A percentile compares a stretch with the other conserved stretches of the same genome.
Conservation (phyloP, 2,329 filamentous ascomycete species). For the Epicoccum nigrum region DNA sequence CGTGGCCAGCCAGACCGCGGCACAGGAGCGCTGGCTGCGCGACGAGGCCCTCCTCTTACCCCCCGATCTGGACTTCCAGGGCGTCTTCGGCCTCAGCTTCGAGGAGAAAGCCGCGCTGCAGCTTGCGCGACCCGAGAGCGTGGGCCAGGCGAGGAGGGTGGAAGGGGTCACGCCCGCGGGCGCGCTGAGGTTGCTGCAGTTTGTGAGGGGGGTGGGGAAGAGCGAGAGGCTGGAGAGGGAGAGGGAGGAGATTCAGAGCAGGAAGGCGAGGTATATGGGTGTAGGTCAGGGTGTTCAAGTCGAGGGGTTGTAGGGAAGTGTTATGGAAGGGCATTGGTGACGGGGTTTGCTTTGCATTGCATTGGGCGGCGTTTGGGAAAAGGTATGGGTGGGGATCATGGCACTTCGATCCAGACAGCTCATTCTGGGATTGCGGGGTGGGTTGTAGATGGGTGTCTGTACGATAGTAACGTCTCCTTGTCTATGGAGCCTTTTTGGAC, state of each 20-base stretch:
- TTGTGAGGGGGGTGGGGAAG: constrained; percentile 59
- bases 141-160: constrained; percentile 86
- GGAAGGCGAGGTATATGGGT: constrained; percentile 37
- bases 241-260: constrained; percentile 38
- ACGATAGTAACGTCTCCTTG: no score
- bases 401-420: no score
- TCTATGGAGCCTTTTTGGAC: no score
- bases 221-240: constrained; percentile 36
- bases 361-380: no score
- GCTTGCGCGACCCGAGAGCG: constrained; percentile 75
- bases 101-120: constrained; percentile 78
- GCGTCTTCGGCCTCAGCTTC: constrained; percentile 74
- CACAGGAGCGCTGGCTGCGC: constrained; percentile 70
- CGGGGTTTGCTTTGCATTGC: no score
- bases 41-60: constrained; percentile 81
- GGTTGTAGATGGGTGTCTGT: no score
- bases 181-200: constrained; percentile 63
- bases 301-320: background rate
- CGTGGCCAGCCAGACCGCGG: constrained; percentile 71
- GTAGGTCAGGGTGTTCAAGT: background rate
- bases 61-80: constrained; percentile 74
- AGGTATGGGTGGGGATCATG: no score
- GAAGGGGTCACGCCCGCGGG: constrained; percentile 72
- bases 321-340: background rate
- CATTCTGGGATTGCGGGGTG: no score